Evolutionary conservation across 495 filamentous ascomycete species (phyloP), one percentile per base, ranked within the genome.

Genomic region (Margaritispora aquatica): DNA sequence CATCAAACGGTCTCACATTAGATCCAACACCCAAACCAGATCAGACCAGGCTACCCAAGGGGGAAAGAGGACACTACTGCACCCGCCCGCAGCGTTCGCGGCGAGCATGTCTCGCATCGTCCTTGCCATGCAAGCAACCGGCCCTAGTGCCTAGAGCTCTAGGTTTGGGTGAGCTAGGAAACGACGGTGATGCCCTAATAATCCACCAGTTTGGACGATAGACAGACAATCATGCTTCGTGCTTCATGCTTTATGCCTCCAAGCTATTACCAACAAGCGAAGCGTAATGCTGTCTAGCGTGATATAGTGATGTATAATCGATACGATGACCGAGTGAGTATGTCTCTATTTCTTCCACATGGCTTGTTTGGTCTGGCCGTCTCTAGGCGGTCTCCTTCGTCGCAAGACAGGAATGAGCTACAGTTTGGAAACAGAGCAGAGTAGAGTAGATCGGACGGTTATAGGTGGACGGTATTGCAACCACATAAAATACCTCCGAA

Each of bases 61-160:
- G 15, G 17, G 17, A 5, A 4, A 47, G 47, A 8, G 17, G 50
- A 23, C 50, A 17, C 52, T 54, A 54, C 27, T 38, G 52, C 29
- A 54, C 20, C 26, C 31, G 53, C 49, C 57, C 57, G 57, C 22
- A 34, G 21, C 27, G 46, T 51, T 53, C 47, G 29, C 52, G 52
- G 27, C 29, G 21, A 26, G 20, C 47, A 2, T 50, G 24, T 23
- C 47, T 24, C 24, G 47, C 47, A 50, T 54, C 29, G 47, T 23
- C 19, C 47, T 22, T 50, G 24, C 11, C 47, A 50, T 50, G 47
- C 47, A 50, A 26, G 21, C 21, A 24, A 22, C 47, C 52, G 52
- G 20, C 15, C 22, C 50, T 52, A 26, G 17, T 26, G 17, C 24
- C 5, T 26, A 2, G 24, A 11, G 15, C 15, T n/a, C n/a, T n/a